Evolutionary conservation across 2,329 filamentous ascomycete genomes (phyloP).

Genomic region (Phyllosticta ampelicida): DNA sequence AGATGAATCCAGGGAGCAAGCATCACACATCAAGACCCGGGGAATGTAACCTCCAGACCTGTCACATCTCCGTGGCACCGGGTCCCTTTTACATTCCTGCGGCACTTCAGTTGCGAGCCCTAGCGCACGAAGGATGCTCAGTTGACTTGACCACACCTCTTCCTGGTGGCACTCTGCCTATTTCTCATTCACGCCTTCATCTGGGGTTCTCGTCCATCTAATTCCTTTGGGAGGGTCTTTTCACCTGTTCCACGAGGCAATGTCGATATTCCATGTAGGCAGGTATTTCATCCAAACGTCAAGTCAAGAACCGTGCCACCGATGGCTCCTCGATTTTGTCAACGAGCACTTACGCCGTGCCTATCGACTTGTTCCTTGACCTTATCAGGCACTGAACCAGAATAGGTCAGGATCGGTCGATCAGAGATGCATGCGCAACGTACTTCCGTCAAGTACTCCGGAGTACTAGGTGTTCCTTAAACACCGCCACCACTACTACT

Average conservation of each 20-base stretch:
- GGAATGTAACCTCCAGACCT: not conserved
- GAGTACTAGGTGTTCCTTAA: not conserved
- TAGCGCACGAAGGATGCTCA: not conserved
- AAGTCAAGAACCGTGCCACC: too few relatives aligned
- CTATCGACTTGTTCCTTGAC: not conserved
- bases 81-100: conserved; percentile 3
- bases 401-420: not conserved
- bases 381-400: not conserved
- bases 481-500: not conserved
- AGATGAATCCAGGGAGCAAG: not conserved
- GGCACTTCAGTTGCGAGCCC: not conserved
- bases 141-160: not conserved
- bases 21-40: not conserved
- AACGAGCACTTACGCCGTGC: not conserved
- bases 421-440: not conserved
- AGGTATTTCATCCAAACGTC: not conserved
- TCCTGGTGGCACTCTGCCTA: not conserved
- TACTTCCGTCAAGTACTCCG: not conserved
- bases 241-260: not conserved
- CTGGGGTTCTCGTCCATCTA: not conserved
- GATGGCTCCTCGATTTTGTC: not conserved
- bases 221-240: not conserved
- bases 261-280: not conserved
- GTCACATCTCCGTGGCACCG: not conserved
- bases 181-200: not conserved